Percentiles rank a stretch among this genome's conserved stretches.
These are phyloP conservation scores for Brassica napus DNA, from an alignment of 345 rosid species.

Conservation along the genomic window DNA sequence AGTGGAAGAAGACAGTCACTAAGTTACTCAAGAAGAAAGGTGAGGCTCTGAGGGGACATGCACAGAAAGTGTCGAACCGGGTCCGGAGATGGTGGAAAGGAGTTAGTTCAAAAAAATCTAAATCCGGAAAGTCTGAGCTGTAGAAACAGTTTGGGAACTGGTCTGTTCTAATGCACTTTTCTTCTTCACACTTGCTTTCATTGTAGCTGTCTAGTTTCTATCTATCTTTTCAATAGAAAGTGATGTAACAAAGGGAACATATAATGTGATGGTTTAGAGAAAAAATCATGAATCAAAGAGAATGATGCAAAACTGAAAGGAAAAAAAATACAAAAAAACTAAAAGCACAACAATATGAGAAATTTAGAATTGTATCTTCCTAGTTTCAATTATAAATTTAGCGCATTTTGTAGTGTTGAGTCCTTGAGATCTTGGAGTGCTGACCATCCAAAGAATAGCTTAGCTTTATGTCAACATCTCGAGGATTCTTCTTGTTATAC, in stretches of 20 bases:
- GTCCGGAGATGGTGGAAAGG: slow-evolving; percentile 76
- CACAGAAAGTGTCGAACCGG: slow-evolving; percentile 54
- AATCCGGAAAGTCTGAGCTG: slow-evolving; percentile 64
- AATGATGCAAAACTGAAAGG: slow-evolving; percentile 7
- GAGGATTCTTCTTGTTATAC: slow-evolving; percentile 86
- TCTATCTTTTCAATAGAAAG: not conserved
- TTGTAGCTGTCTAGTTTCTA: slow-evolving; percentile 7
- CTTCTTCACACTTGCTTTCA: not conserved
- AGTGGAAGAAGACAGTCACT: slow-evolving; percentile 58
- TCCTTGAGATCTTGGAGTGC: slow-evolving; percentile 61
- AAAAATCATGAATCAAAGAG: slow-evolving; percentile 17
- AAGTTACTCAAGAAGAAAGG: slow-evolving; percentile 50
- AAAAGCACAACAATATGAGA: not conserved
- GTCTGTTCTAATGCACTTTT: too few species aligned
- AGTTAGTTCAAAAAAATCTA: slow-evolving; percentile 45
- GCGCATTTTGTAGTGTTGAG: slow-evolving; percentile 80
- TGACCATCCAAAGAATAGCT: slow-evolving; percentile 69
- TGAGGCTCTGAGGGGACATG: slow-evolving; percentile 56
- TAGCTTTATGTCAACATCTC: slow-evolving; percentile 81
- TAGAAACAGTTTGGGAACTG: slow-evolving; percentile 29
- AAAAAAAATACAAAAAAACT: not conserved
- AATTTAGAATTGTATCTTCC: slow-evolving; percentile 16
- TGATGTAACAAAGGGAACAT: not conserved
- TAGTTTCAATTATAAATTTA: slow-evolving; percentile 41
- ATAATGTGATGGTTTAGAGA: not conserved